Base-by-base conservation (phyloP, 2,329 filamentous ascomycete species). In the Aspergillus sp. region DNA sequence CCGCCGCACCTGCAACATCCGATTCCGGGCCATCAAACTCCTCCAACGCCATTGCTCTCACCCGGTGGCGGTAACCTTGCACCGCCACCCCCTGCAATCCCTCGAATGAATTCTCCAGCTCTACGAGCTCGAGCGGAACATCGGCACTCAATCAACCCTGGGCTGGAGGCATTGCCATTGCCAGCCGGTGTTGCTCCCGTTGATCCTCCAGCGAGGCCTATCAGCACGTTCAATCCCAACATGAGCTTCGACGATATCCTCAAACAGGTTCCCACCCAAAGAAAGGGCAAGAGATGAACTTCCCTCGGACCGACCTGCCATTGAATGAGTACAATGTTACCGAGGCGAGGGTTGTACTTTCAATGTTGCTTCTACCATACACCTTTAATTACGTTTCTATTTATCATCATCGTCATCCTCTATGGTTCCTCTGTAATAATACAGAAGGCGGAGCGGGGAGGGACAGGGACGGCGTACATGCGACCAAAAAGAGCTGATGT, bases 171-270 rank as follows among this genome's bases (percentile, higher is more conserved):
- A 1, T 61, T 79, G 27, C 77, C 77, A 2, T 60, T 79, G 15
- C 77, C 77, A 1, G 71, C 73, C 0, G 76, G 76, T 6, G 74
- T 79, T 49, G 70, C 71, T 6, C 75, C 77, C 9, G 68, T 76
- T 40, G 73, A 77, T 31, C 72, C 74, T 15, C 72, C 72, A 4
- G 62, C 72, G 21, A 69, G 76, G n/a, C 72, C 76, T 2, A 66
- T 72, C 9, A 75, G 72, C 51, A 70, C 72, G 21, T 72, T 77
- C 62, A 80, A 81, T 60, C 79, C 79, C 9, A 76, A 76, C 52
- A 76, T 80, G 70, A 80, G 77, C 52, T 81, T 81, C 60, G 79
- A 80, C 59, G 75, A 78, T 51, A 81, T 81, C 54, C 64, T 81
- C 50, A 75, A 71, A 57, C 73, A 74, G 46, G 72, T 77, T 48